Conservation (phyloP, 805 yeast species). For the Grigorovia jiainica region DNA sequence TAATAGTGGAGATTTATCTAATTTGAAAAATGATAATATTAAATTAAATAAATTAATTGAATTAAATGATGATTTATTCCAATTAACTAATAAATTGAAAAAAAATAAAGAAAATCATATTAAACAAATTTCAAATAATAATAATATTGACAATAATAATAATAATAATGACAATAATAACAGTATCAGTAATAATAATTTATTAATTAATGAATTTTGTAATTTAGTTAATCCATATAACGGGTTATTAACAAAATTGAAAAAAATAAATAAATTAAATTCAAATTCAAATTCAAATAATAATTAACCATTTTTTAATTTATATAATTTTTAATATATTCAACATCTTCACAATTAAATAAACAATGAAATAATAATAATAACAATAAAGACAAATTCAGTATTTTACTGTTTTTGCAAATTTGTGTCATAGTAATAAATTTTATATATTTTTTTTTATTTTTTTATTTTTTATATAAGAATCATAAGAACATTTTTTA, state of each 20-base stretch:
- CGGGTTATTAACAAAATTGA: conserved; percentile 1
- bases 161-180: not conserved
- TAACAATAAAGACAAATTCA: too few species aligned
- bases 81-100: not conserved
- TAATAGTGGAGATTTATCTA: not conserved
- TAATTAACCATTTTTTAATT: too few species aligned
- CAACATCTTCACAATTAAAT: not conserved
- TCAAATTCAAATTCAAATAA: conserved; percentile 21
- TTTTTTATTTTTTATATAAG: too few species aligned
- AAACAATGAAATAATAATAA: conserved; percentile 37
- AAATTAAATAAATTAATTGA: not conserved
- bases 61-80: not conserved
- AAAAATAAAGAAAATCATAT: not conserved
- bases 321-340: too few species aligned
- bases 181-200: not conserved
- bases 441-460: too few species aligned
- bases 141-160: not conserved
- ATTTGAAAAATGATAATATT: not conserved
- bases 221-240: conserved; percentile 2
- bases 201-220: not conserved
- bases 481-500: too few species aligned
- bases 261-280: not conserved
- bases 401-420: too few species aligned
- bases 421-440: too few species aligned
- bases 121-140: not conserved